Evolutionary conservation across 2,329 filamentous ascomycete genomes (phyloP).

Genomic region (Colletotrichum graminicola): DNA sequence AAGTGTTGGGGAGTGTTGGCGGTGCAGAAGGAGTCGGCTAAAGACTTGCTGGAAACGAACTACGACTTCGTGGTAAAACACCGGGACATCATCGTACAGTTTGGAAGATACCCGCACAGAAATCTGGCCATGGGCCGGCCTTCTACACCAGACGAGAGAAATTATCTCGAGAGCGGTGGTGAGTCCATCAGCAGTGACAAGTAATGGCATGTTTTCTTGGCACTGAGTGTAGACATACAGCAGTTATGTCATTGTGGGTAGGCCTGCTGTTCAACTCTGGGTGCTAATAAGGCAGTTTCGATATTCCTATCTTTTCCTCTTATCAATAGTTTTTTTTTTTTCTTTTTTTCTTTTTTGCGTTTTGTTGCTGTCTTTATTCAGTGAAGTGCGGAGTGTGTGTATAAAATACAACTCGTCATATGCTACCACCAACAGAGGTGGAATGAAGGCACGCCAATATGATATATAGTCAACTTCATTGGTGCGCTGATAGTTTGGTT

Average conservation of each 20-base stretch:
- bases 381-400: not conserved
- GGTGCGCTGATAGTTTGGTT: not conserved
- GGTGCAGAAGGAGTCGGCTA: slow-evolving; percentile 46
- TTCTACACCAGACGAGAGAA: slow-evolving; percentile 61
- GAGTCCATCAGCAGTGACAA: slow-evolving; percentile 51
- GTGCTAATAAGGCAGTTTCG: not conserved
- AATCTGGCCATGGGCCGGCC: slow-evolving; percentile 64
- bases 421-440: not conserved
- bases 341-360: fast-evolving
- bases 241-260: not conserved
- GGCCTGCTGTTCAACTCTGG: not conserved
- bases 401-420: not conserved
- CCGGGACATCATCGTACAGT: slow-evolving; percentile 61
- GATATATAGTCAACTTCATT: not conserved
- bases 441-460: not conserved
- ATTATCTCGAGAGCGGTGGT: slow-evolving; percentile 61
- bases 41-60: slow-evolving; percentile 44
- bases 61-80: slow-evolving; percentile 60
- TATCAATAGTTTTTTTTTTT: not conserved
- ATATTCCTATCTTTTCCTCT: not conserved
- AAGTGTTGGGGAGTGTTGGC: slow-evolving; percentile 48
- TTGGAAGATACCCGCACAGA: slow-evolving; percentile 71
- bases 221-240: not conserved
- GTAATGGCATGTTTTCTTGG: not conserved
- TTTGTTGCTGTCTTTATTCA: too few relatives aligned